These are phyloP conservation scores for Yamadazyma kanchanaburiensis DNA, from an alignment of 1,139 yeast species.

Conservation along the genomic window DNA sequence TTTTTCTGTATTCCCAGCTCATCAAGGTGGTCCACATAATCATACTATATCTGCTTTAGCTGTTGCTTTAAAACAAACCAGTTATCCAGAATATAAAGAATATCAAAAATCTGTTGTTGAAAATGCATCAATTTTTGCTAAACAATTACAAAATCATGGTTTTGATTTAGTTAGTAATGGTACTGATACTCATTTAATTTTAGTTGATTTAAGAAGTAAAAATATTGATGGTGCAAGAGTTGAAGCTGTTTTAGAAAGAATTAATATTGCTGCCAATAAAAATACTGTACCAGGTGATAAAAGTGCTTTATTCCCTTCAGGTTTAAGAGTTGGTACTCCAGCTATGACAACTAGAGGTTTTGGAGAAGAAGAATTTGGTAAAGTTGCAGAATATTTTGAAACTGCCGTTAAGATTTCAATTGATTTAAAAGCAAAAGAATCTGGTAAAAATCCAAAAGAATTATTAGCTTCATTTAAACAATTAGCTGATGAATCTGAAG, in stretches of 20 bases:
- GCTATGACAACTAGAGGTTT: constrained; percentile 98
- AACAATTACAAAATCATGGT: constrained; percentile 62
- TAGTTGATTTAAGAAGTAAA: constrained; percentile 79
- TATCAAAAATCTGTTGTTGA: constrained; percentile 80
- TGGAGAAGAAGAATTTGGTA: constrained; percentile 69
- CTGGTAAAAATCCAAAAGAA: constrained; percentile 60
- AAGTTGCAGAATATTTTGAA: constrained; percentile 76
- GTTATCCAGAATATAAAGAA: constrained; percentile 77
- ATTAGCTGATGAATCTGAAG: constrained; percentile 56
- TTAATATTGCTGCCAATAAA: constrained; percentile 92
- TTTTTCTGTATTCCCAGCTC: constrained; percentile 97
- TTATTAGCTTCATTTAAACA: constrained; percentile 61
- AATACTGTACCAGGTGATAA: constrained; percentile 96
- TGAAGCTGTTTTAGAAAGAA: constrained; percentile 84
- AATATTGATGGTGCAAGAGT: constrained; percentile 94
- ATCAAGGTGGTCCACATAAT: constrained; percentile 99
- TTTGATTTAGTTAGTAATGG: constrained; percentile 86
- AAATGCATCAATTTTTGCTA: constrained; percentile 77
- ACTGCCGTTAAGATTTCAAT: constrained; percentile 68
- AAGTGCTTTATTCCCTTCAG: constrained; percentile 93
- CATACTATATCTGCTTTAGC: constrained; percentile 96
- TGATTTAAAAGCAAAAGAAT: constrained; percentile 56
- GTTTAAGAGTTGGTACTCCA: constrained; percentile 95
- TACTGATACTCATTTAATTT: constrained; percentile 90
- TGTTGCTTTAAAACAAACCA: constrained; percentile 89